Conservation (phyloP, 73 alveolate genomes). For the Paraurostyla sp. region DNA sequence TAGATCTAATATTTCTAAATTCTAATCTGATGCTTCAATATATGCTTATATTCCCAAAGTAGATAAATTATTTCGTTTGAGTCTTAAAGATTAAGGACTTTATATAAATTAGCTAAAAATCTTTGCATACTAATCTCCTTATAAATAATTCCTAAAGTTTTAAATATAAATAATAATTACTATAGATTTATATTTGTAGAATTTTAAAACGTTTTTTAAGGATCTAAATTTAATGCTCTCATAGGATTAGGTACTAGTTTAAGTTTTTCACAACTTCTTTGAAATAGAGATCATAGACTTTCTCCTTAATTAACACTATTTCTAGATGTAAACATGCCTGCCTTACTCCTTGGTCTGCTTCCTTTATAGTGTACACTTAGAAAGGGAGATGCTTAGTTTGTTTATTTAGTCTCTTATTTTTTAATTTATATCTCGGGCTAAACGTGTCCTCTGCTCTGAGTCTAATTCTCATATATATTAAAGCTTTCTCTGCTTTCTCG, state of each 20-base stretch:
- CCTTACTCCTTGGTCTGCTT: too few species aligned
- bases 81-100: neutral
- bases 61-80: neutral
- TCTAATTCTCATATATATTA: neutral
- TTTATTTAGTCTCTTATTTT: too few species aligned
- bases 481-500: neutral
- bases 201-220: neutral
- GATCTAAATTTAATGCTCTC: neutral
- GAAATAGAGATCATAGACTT: neutral
- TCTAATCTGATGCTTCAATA: neutral
- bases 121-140: conserved; percentile 43
- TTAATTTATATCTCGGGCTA: too few species aligned
- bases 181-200: neutral
- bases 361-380: too few species aligned
- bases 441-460: too few species aligned
- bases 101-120: neutral
- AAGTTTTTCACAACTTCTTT: conserved; percentile 17
- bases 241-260: conserved; percentile 28
- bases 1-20: conserved; percentile 24
- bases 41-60: neutral
- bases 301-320: too few species aligned
- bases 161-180: neutral
- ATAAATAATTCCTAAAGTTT: neutral
- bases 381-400: too few species aligned
- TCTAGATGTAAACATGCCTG: too few species aligned